Percentiles rank a stretch among this genome's conserved stretches.
phyloP scores from a whole-genome alignment of 345 rosid genomes.

The Passiflora organensis region DNA sequence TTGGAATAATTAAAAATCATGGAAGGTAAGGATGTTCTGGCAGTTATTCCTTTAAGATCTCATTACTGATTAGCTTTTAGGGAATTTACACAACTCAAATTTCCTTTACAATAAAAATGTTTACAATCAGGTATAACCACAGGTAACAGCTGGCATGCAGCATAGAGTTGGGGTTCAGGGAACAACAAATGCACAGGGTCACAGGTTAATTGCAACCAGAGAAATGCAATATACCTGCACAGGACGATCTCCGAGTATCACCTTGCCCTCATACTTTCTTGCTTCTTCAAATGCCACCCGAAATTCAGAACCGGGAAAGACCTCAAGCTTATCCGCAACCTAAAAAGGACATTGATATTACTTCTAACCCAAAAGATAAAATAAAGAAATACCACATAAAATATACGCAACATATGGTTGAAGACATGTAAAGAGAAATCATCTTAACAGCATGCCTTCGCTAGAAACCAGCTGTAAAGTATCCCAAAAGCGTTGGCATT shows the following conservation, averaged over 20 bases:
- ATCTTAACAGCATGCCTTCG: conserved; percentile 49
- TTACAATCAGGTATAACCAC: too few species aligned
- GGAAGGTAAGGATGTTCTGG: too few species aligned
- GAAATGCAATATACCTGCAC: conserved; percentile 49
- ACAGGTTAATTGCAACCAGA: too few species aligned
- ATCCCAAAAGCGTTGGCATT: conserved; percentile 82
- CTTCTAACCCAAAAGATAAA: not conserved
- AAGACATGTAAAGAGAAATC: not conserved
- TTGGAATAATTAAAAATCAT: too few species aligned
- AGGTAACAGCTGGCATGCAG: too few species aligned
- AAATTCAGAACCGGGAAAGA: conserved; percentile 88
- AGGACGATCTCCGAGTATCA: conserved; percentile 94
- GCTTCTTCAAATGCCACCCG: conserved; percentile 96
- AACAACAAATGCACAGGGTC: too few species aligned
- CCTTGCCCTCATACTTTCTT: conserved; percentile 64
- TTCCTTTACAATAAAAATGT: too few species aligned
- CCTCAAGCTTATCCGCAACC: conserved; percentile 82
- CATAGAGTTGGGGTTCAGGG: too few species aligned
- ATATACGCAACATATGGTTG: not conserved
- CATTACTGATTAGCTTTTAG: too few species aligned
- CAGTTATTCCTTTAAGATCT: too few species aligned
- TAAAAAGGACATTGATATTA: conserved; percentile 17
- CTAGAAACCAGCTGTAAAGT: conserved; percentile 93
- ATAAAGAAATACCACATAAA: not conserved
- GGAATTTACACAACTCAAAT: too few species aligned